These are phyloP conservation scores for Saccharomycopsis amapae DNA, from an alignment of 805 yeast genomes.

Conservation along the genomic window DNA sequence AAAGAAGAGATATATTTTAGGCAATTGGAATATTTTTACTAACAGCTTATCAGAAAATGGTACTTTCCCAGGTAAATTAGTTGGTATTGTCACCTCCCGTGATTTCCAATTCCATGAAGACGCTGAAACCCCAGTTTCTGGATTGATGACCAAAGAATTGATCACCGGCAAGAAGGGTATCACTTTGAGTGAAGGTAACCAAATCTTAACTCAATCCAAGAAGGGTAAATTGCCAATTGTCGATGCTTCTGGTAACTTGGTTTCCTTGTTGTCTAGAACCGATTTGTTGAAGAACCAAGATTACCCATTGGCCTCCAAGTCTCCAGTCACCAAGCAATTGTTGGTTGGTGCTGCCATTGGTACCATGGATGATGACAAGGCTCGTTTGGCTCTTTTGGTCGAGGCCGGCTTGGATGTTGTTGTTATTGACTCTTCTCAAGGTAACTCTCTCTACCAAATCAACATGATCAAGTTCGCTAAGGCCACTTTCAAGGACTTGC, in stretches of 20 bases:
- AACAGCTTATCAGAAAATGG: slow-evolving; percentile 60
- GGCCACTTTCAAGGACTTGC: slow-evolving; percentile 64
- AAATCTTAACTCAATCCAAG: slow-evolving; percentile 82
- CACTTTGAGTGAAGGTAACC: slow-evolving; percentile 79
- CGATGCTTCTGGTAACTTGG: slow-evolving; percentile 66
- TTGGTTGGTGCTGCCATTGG: slow-evolving; percentile 99
- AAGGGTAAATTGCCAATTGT: slow-evolving; percentile 97
- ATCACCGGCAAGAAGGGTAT: slow-evolving; percentile 81
- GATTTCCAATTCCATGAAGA: slow-evolving; percentile 93
- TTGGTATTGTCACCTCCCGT: slow-evolving; percentile 95
- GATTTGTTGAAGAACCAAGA: slow-evolving; percentile 94
- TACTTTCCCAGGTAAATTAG: slow-evolving; percentile 75
- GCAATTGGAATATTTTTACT: too few species aligned
- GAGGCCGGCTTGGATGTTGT: slow-evolving; percentile 98
- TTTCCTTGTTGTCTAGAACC: slow-evolving; percentile 87
- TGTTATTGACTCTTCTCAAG: slow-evolving; percentile 92
- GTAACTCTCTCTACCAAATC: slow-evolving; percentile 92
- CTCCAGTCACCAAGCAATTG: slow-evolving; percentile 87
- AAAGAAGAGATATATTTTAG: neutral
- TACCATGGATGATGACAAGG: slow-evolving; percentile 82
- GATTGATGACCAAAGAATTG: slow-evolving; percentile 85
- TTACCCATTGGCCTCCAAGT: slow-evolving; percentile 93
- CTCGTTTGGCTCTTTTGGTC: slow-evolving; percentile 74
- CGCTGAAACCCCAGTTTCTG: slow-evolving; percentile 50
- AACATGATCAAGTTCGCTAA: slow-evolving; percentile 92